Base-by-base conservation (phyloP, 345 rosid genomes). In the Atalantia buxifolia region DNA sequence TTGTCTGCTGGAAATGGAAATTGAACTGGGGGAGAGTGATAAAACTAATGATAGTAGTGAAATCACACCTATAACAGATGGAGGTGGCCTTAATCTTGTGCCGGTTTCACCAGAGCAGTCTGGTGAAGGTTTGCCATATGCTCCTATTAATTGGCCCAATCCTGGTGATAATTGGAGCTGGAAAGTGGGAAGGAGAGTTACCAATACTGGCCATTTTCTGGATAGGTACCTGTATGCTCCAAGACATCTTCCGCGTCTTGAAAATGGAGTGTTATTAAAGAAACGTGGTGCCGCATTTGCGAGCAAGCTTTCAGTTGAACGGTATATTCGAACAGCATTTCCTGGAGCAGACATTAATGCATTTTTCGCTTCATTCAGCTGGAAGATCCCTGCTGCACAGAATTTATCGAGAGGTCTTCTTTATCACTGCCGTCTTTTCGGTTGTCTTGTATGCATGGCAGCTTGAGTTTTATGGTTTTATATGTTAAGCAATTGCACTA, bases 181-280 rank as follows among this genome's bases (percentile, higher is more conserved):
- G 95, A 91, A 69, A 61, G 93, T 84, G n/a, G 94, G 95, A 63
- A 90, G 75, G 48, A 84, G 93, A 78, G 61, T 85, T n/a, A 76
- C 50, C 59, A 27, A 19, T 27, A 53, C 79, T 28, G 94, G 92
- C 22, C 74, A 66, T 80, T 89, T 75, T 80, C 7, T 68, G 70
- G 94, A 91, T 84, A 88, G 93, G 66, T 93, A 90, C 83, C 74
- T 95, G 19, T 95, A 88, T 85, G 90, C 85, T 81, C 99, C 98
- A 3, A 83, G 38, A 70, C 82, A 80, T 71, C 88, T 86, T 71
- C 30, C n/a, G 19, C 25, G 27, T 67, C 30, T 8, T 9, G 66
- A 69, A 21, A 62, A 42, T 36, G 31, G 24, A 48, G 7, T 12
- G 73, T 31, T 53, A 19, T 53, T 53, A 53, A 66, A 30, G 62